A percentile compares a stretch with the other conserved stretches of the same genome.
These are phyloP conservation scores for Cystobasidiaceae sp. DNA, from an alignment of 1,284 basidiomycete species.

Conservation along the genomic window DNA sequence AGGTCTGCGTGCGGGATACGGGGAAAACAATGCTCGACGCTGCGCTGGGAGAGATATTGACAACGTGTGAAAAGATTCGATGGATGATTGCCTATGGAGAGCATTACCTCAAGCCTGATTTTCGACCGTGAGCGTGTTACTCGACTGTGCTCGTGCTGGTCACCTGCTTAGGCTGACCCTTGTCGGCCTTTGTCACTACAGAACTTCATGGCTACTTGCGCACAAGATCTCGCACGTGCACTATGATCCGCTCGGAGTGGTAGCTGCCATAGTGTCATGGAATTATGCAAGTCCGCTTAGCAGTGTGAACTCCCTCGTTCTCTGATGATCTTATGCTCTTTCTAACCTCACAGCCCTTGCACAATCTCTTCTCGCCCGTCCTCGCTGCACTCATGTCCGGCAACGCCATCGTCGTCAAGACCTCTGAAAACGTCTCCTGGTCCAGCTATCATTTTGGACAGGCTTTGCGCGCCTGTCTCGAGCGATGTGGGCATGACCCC, in stretches of 20 bases:
- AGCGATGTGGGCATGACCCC: conserved; percentile 67
- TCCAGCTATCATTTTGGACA: conserved; percentile 73
- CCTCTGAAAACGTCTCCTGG: conserved; percentile 77
- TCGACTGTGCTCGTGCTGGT: not conserved
- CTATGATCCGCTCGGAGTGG: conserved; percentile 90
- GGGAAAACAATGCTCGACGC: conserved; percentile 92
- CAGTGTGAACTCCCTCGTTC: not conserved
- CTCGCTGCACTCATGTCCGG: conserved; percentile 83
- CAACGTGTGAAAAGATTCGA: conserved; percentile 67
- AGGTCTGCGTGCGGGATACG: conserved; percentile 87
- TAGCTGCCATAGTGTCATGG: conserved; percentile 82
- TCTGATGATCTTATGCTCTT: not conserved
- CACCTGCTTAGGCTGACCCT: not conserved
- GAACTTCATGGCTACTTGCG: conserved; percentile 66
- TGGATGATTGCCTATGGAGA: conserved; percentile 81
- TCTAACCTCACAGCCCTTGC: conserved; percentile 58
- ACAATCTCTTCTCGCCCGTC: conserved; percentile 90
- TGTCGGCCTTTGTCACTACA: not conserved
- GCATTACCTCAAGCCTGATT: conserved; percentile 63
- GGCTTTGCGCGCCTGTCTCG: conserved; percentile 67
- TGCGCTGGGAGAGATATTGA: conserved; percentile 79
- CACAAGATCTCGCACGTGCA: conserved; percentile 77
- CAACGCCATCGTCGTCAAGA: conserved; percentile 86
- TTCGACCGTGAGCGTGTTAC: conserved; percentile 53
- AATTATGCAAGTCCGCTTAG: conserved; percentile 55